Percentiles rank a stretch among this genome's conserved stretches.
Conservation (phyloP, 345 rosid species). For the Garcia nutans region DNA sequence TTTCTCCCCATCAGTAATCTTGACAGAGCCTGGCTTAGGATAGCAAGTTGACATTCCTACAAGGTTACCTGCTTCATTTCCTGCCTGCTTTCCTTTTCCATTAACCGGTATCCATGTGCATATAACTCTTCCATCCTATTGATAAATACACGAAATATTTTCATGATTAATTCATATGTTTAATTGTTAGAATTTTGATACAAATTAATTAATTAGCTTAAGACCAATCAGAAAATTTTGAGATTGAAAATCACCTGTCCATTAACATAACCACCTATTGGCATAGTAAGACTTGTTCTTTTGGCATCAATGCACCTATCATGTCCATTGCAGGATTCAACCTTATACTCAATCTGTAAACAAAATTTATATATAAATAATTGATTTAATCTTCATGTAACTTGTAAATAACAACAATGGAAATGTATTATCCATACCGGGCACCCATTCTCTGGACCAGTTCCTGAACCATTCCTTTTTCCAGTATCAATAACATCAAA, state of each 20-base stretch:
- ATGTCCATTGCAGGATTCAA: constrained; percentile 48
- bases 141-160: neutral
- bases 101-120: constrained; percentile 62
- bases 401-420: neutral
- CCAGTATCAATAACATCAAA: constrained; percentile 78
- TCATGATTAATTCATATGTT: too few relatives aligned
- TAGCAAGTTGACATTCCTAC: constrained; percentile 96
- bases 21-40: constrained; percentile 63
- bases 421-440: constrained; percentile 31
- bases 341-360: constrained; percentile 62
- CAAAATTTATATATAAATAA: neutral
- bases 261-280: constrained; percentile 63
- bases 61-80: constrained; percentile 82
- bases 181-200: too few relatives aligned
- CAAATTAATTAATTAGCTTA: too few relatives aligned
- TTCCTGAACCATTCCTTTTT: constrained; percentile 35
- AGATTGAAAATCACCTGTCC: constrained; percentile 43
- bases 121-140: constrained; percentile 57
- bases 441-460: constrained; percentile 50
- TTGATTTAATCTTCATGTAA: neutral
- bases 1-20: constrained; percentile 54
- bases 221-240: neutral
- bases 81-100: constrained; percentile 71
- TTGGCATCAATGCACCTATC: constrained; percentile 42
- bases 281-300: constrained; percentile 56